Conservation (phyloP, 106 monocot species). For the Iris macrosiphon region DNA sequence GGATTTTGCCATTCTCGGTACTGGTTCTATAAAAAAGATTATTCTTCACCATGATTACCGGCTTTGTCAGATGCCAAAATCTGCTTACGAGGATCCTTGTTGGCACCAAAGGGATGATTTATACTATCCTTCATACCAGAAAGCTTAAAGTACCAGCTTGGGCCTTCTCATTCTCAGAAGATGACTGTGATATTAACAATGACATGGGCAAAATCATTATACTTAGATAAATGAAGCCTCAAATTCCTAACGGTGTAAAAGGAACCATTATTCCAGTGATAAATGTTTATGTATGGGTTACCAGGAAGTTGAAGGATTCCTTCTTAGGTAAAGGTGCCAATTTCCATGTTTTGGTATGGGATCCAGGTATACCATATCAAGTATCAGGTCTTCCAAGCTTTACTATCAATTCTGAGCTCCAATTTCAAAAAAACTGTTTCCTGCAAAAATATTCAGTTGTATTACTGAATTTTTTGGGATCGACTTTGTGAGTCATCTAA, state of each 20-base stretch:
- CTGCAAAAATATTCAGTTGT: too few species aligned
- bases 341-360: too few species aligned
- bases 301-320: too few species aligned
- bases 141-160: conserved; percentile 84
- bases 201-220: conserved; percentile 41
- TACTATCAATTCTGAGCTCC: too few species aligned
- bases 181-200: conserved; percentile 42
- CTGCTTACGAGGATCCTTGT: conserved; percentile 76
- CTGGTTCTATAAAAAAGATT: conserved; percentile 55
- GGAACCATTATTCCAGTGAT: conserved; percentile 79
- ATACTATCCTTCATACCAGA: conserved; percentile 40
- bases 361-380: too few species aligned
- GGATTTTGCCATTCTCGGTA: neutral
- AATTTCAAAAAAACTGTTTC: too few species aligned
- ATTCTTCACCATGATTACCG: conserved; percentile 83
- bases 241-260: conserved; percentile 49
- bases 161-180: conserved; percentile 75
- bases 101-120: conserved; percentile 61
- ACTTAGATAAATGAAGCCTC: conserved; percentile 24
- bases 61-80: conserved; percentile 79
- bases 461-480: too few species aligned
- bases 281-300: too few species aligned
- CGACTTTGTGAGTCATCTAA: too few species aligned
- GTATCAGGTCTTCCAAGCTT: too few species aligned
- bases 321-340: too few species aligned